Percentiles rank a stretch among this genome's conserved stretches.
Conservation (phyloP, 495 filamentous ascomycete genomes). For the Penicillium odoratum region DNA sequence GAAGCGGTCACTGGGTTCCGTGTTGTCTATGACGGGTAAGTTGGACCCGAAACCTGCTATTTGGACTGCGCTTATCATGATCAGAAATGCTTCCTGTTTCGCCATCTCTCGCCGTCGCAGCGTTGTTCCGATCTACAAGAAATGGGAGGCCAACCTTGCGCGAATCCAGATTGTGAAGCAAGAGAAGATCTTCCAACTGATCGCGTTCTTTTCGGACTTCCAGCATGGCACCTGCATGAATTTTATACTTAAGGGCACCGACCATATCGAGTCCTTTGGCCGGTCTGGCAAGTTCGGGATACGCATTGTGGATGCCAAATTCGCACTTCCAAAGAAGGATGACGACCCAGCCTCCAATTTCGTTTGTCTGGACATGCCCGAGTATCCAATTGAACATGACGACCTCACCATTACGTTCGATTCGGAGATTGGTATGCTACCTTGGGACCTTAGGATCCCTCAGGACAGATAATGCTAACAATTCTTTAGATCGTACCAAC, state of each 20-base stretch:
- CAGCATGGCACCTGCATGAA: slow-evolving; percentile 83
- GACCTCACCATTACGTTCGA: slow-evolving; percentile 86
- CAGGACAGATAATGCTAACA: slow-evolving; percentile 12
- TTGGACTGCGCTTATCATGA: neutral
- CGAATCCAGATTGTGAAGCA: slow-evolving; percentile 77
- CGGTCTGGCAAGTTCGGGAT: slow-evolving; percentile 66
- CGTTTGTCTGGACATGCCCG: slow-evolving; percentile 79
- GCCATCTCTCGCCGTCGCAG: slow-evolving; percentile 80
- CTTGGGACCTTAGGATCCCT: neutral
- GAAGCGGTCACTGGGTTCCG: slow-evolving; percentile 72
- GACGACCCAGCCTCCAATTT: slow-evolving; percentile 63
- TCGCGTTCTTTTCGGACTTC: slow-evolving; percentile 81
- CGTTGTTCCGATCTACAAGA: slow-evolving; percentile 89
- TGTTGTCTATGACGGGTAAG: slow-evolving; percentile 69
- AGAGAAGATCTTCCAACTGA: slow-evolving; percentile 68
- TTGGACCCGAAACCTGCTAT: neutral
- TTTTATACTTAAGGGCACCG: slow-evolving; percentile 77
- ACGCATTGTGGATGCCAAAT: slow-evolving; percentile 84
- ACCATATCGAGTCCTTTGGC: slow-evolving; percentile 71
- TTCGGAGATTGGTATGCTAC: slow-evolving; percentile 66
- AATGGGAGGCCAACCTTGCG: slow-evolving; percentile 75
- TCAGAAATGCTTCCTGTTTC: slow-evolving; percentile 66
- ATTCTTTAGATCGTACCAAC: slow-evolving; percentile 42
- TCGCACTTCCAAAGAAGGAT: slow-evolving; percentile 69
- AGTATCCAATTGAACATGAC: slow-evolving; percentile 87